Percentiles rank a stretch among this genome's conserved stretches.
phyloP scores from a whole-genome alignment of 2,329 filamentous ascomycete genomes.

The Fusarium sp. region DNA sequence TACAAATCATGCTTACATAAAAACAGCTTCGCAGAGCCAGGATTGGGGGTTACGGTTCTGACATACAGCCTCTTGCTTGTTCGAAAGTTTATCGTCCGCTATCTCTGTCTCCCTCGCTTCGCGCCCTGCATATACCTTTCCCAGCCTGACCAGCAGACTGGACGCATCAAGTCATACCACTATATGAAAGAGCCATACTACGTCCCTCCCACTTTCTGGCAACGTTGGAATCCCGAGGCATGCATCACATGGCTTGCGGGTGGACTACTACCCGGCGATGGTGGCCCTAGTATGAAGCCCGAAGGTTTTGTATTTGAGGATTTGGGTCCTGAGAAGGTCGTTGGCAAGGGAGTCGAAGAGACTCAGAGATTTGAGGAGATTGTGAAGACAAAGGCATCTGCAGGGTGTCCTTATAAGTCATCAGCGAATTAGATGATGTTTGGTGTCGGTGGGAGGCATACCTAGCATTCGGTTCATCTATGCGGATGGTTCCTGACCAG shows the following conservation, averaged over 20 bases:
- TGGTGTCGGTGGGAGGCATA: neutral
- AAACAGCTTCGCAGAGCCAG: slow-evolving; percentile 59
- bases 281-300: slow-evolving; percentile 55
- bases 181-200: slow-evolving; percentile 77
- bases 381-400: slow-evolving; percentile 49
- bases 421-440: neutral
- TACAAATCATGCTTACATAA: slow-evolving; percentile 25
- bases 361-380: slow-evolving; percentile 45
- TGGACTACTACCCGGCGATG: slow-evolving; percentile 60
- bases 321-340: slow-evolving; percentile 69
- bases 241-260: slow-evolving; percentile 60
- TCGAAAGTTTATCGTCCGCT: slow-evolving; percentile 68
- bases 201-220: slow-evolving; percentile 68
- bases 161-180: slow-evolving; percentile 61
- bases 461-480: too few species aligned
- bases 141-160: slow-evolving; percentile 64
- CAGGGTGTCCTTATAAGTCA: slow-evolving; percentile 60
- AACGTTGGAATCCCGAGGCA: slow-evolving; percentile 70
- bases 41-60: slow-evolving; percentile 52
- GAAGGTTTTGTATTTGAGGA: slow-evolving; percentile 69
- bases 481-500: neutral
- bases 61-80: slow-evolving; percentile 62
- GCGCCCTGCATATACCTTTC: slow-evolving; percentile 55
- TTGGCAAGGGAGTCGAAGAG: slow-evolving; percentile 65
- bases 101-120: slow-evolving; percentile 71